A percentile compares a stretch with the other conserved stretches of the same genome.
Evolutionary conservation across 2,329 filamentous ascomycete genomes (phyloP).

Genomic region (Trichoderma guizhouense): DNA sequence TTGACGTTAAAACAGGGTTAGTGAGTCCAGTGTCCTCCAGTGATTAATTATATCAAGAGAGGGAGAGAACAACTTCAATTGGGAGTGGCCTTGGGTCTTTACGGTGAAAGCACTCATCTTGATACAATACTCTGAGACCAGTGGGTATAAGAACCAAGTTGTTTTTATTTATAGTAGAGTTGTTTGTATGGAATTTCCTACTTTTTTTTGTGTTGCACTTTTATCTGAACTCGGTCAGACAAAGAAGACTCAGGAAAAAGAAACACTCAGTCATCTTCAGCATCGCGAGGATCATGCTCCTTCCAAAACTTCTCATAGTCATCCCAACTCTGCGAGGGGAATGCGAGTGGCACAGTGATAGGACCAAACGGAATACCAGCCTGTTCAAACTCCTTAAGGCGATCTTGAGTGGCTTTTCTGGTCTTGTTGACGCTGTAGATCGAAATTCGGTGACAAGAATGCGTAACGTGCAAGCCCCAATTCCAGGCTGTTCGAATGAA

Average conservation of each 20-base stretch:
- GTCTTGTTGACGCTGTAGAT: slow-evolving; percentile 6
- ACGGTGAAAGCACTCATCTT: not conserved
- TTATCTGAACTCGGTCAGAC: too few species aligned
- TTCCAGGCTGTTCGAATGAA: slow-evolving; percentile 2
- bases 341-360: slow-evolving; percentile 1
- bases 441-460: slow-evolving; percentile 11
- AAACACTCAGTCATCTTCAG: not conserved
- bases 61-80: not conserved
- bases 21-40: not conserved
- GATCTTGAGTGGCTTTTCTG: not conserved
- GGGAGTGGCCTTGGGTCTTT: not conserved
- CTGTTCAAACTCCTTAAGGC: not conserved
- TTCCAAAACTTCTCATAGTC: slow-evolving; percentile 9
- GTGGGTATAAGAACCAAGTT: not conserved
- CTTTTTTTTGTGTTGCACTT: not conserved
- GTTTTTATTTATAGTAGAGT: not conserved
- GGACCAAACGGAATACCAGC: not conserved
- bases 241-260: too few species aligned
- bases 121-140: accelerated
- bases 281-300: slow-evolving; percentile 7
- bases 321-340: not conserved
- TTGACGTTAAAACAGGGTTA: not conserved
- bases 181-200: not conserved
- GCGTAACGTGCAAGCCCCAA: slow-evolving; percentile 7
- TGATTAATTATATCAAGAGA: accelerated